Conservation (phyloP, 208 protist species). For the Trypanosomatidae sp. region DNA sequence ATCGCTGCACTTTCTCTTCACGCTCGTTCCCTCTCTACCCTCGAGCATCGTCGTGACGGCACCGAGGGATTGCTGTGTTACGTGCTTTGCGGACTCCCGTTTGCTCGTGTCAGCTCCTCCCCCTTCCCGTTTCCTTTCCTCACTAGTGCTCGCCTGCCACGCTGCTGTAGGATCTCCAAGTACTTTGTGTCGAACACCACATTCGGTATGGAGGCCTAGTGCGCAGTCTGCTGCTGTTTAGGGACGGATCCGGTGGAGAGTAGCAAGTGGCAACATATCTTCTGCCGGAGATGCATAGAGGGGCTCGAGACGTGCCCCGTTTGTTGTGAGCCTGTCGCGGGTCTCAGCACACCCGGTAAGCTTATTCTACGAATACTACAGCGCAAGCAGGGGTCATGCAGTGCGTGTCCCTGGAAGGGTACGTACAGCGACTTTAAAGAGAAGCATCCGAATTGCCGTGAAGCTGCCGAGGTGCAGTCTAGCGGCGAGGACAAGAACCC, state of each 20-base stretch:
- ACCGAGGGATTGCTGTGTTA: neutral
- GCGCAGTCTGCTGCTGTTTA: conserved; percentile 42
- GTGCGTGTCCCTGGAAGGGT: conserved; percentile 53
- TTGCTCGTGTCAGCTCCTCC: conserved; percentile 1
- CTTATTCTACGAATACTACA: conserved; percentile 51
- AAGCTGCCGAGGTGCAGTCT: conserved; percentile 11
- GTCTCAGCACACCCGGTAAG: conserved; percentile 29
- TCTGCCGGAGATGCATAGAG: conserved; percentile 46
- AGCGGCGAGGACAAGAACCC: conserved; percentile 2
- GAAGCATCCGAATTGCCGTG: conserved; percentile 37
- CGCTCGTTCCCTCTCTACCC: neutral
- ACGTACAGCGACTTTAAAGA: conserved; percentile 50
- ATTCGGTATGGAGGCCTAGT: conserved; percentile 46
- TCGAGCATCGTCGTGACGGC: neutral
- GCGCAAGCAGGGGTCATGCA: conserved; percentile 43
- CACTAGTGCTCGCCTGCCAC: neutral
- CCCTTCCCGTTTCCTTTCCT: neutral
- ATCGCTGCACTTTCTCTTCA: neutral
- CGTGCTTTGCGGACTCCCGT: neutral
- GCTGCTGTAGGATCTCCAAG: conserved; percentile 27
- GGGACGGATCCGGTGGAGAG: conserved; percentile 51
- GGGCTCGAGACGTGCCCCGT: conserved; percentile 41
- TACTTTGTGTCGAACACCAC: conserved; percentile 45
- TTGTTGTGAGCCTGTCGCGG: conserved; percentile 35
- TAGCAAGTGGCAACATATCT: conserved; percentile 57